phyloP scores from a whole-genome alignment of 73 alveolate species.

The Strombidium stylifer region DNA sequence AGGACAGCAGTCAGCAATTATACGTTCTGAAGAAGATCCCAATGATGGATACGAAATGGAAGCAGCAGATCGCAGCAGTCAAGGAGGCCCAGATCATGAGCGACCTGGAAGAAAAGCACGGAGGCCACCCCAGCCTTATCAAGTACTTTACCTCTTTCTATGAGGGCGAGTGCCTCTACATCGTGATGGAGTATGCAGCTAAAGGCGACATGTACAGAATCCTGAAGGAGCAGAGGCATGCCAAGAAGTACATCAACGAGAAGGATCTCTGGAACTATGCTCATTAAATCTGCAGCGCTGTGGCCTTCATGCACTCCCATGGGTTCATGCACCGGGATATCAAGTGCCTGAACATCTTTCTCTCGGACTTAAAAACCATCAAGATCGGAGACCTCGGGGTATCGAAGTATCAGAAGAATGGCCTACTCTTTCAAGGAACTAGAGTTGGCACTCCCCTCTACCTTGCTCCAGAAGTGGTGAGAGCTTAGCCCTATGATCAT shows the following conservation, averaged over 20 bases:
- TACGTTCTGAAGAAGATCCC: too few relatives aligned
- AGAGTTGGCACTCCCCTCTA: slow-evolving; percentile 93
- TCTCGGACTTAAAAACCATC: slow-evolving; percentile 75
- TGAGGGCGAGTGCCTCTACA: slow-evolving; percentile 76
- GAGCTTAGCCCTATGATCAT: slow-evolving; percentile 81
- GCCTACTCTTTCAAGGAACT: slow-evolving; percentile 54
- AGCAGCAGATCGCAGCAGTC: too few relatives aligned
- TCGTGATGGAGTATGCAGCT: slow-evolving; percentile 87
- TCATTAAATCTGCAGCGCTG: slow-evolving; percentile 84
- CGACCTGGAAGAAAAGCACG: slow-evolving; percentile 57
- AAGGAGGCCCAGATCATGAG: too few relatives aligned
- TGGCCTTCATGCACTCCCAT: slow-evolving; percentile 84
- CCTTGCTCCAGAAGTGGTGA: slow-evolving; percentile 90
- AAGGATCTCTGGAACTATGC: slow-evolving; percentile 83
- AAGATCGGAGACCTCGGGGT: slow-evolving; percentile 82
- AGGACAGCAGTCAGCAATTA: too few relatives aligned
- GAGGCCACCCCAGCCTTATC: slow-evolving; percentile 72
- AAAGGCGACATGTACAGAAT: slow-evolving; percentile 83
- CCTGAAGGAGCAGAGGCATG: slow-evolving; percentile 57
- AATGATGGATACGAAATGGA: too few relatives aligned
- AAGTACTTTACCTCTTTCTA: slow-evolving; percentile 57
- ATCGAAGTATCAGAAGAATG: slow-evolving; percentile 52
- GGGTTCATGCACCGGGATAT: slow-evolving; percentile 93
- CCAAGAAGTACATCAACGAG: slow-evolving; percentile 65
- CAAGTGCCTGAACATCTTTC: slow-evolving; percentile 83